Evolutionary conservation across 176 grass and related monocot genomes (phyloP), one percentile per base, ranked within the genome.

Genomic region (Otatea glauca): DNA sequence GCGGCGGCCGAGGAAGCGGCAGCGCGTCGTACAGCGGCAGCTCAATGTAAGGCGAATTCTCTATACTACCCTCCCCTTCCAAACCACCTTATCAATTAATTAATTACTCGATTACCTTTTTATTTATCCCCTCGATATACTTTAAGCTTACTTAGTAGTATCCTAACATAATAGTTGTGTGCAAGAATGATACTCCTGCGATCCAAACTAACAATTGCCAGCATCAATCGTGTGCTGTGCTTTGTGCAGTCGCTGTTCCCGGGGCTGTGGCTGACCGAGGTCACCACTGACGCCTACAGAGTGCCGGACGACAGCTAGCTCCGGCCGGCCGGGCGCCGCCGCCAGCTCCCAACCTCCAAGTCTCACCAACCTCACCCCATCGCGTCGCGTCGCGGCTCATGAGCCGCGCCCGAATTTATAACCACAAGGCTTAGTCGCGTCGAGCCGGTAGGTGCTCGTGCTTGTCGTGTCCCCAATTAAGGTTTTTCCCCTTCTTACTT

Each of bases 1-100:
- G 80, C 96, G 93, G 72, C 91, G 96, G 88, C 96, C 96, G 2
- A 90, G 84, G 88, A 93, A 93, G 86, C 88, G 96, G 78, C 91
- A 88, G 48, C 88, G 92, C 75, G 72, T 54, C 88, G 88, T 99
- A 74, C 93, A 96, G 83, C 89, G 81, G 64, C 88, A 89, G 71
- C 83, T 99, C 80, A 93, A 99, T 90, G 96, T 99, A 90, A 94
- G 91, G 51, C 79, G 45, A 68, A 64, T 67, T 84, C 71, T 75
- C 85, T 51, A 15, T 32, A 54, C 17, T 76, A 32, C 86, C 88
- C 66, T 65, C 85, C 11, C 44, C 38, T 81, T 62, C 56, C 37
- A 44, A 82, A 55, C 72, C 21, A 55, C 63, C 65, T 81, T 45
- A 24, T 16, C 54, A 65, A 42, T 69, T 60, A 27, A 15, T 50